phyloP scores from a whole-genome alignment of 2,329 filamentous ascomycete genomes.

The Talaromyces atroroseus region DNA sequence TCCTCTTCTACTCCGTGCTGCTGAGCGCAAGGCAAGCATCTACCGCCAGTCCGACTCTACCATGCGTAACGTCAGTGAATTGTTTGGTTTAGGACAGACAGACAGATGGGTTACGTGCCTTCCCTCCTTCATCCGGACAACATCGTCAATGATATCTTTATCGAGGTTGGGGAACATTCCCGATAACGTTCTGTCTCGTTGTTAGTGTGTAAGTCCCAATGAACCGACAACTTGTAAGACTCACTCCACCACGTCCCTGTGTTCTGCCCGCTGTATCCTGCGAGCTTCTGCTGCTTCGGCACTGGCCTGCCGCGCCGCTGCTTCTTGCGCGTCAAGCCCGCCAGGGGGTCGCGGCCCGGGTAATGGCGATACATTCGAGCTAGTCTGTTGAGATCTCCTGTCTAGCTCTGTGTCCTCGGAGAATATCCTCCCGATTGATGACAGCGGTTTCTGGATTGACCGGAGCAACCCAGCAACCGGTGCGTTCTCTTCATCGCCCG shows the following conservation, averaged over 20 bases:
- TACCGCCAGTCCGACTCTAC: conserved; percentile 74
- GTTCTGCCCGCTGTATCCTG: conserved; percentile 74
- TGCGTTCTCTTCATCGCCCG: conserved; percentile 63
- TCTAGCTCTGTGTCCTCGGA: conserved; percentile 57
- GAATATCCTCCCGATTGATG: conserved; percentile 91
- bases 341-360: conserved; percentile 33
- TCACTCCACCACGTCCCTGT: conserved; percentile 79
- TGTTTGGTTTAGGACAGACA: background rate
- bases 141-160: conserved; percentile 90
- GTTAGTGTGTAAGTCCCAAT: background rate
- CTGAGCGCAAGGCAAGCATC: conserved; percentile 75
- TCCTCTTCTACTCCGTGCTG: conserved; percentile 14
- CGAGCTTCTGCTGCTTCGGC: conserved; percentile 85
- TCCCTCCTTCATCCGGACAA: conserved; percentile 92
- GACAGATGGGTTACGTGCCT: conserved; percentile 52
- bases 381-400: conserved; percentile 38
- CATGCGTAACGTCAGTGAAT: conserved; percentile 8
- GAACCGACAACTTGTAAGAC: conserved; percentile 17
- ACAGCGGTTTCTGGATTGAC: conserved; percentile 85
- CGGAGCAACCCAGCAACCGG: conserved; percentile 80
- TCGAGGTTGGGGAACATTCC: conserved; percentile 98
- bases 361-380: conserved; percentile 24
- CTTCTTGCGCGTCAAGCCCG: conserved; percentile 65
- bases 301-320: conserved; percentile 82
- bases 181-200: conserved; percentile 59